Evolutionary conservation across 495 filamentous ascomycete species (phyloP), one percentile per base, ranked within the genome.

Genomic region (Tuber indicum): DNA sequence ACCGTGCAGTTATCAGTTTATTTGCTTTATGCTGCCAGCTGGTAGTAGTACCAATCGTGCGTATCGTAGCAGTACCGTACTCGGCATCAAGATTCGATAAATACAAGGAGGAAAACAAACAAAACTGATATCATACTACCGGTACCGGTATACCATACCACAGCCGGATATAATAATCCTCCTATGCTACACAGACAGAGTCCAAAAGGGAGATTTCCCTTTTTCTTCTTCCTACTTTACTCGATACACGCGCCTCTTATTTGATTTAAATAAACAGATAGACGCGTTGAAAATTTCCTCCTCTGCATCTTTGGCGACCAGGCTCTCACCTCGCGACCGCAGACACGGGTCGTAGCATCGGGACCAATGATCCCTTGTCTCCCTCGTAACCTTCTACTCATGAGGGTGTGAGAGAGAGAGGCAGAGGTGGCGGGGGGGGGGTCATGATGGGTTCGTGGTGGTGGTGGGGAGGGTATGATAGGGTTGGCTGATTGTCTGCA

Each of bases 21-120:
- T 58, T 58, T 58, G 49, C 49, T 66, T 66, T 66, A 32, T 66
- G 58, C 58, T 66, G 26, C 58, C 58, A n/a, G 9, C 58, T 7
- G n/a, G 52, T 26, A 26, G 52, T 5, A 23, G 49, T n/a, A 26
- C 49, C 23, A 5, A 58, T 23, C 49, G 7, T 9, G 7, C 49
- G 49, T n/a, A 58, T 58, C 78, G 79, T 71, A 79, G 42, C 74
- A 76, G 45, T 79, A 79, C 79, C 74, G 45, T 79, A 79, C 79
- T 75, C 75, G 71, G 49, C 73, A 79, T 79, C 78, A 74, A 80
- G 78, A 80, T 80, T 77, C 76, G 78, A 80, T 80, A 80, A 80
- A 79, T 76, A 52, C 75, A 44, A 70, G 3, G 0, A 47, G 19
- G 19, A 21, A 47, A 47, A n/a, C 17, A 23, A 12, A 26, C 8